Evolutionary conservation across 1,139 yeast species (phyloP).

Genomic region (Candida sp.): DNA sequence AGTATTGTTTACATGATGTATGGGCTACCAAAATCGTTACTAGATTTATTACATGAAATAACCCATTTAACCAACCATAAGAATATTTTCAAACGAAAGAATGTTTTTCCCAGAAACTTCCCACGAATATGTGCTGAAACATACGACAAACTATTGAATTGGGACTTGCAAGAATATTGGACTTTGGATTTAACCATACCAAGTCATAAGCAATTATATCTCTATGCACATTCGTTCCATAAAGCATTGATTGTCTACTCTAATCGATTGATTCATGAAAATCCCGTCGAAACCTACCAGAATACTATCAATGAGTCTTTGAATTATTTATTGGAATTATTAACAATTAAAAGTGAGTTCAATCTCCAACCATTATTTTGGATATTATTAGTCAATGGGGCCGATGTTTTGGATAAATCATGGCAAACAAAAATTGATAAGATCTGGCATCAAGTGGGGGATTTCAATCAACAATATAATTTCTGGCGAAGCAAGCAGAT

Average conservation of each 20-base stretch:
- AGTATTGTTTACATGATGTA: conserved; percentile 37
- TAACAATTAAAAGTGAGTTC: conserved; percentile 9
- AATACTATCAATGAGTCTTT: conserved; percentile 27
- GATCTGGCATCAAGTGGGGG: conserved; percentile 23
- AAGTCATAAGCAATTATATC: conserved; percentile 37
- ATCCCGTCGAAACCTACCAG: conserved; percentile 28
- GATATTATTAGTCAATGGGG: conserved; percentile 47
- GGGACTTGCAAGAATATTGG: conserved; percentile 37
- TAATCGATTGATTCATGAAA: conserved; percentile 39
- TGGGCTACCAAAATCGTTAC: conserved; percentile 46
- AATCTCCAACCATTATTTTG: conserved; percentile 40
- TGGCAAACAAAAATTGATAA: conserved; percentile 20
- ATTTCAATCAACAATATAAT: conserved; percentile 21
- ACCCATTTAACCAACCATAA: conserved; percentile 51
- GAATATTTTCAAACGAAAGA: conserved; percentile 41
- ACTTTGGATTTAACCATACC: conserved; percentile 18
- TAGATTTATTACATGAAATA: conserved; percentile 42
- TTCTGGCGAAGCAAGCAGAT: conserved; percentile 57
- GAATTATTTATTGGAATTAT: conserved; percentile 27
- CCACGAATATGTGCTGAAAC: conserved; percentile 53
- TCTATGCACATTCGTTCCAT: conserved; percentile 38
- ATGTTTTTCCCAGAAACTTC: conserved; percentile 51
- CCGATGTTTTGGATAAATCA: conserved; percentile 22
- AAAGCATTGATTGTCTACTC: conserved; percentile 42
- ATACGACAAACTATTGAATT: conserved; percentile 45